Evolutionary conservation across 805 yeast species (phyloP).

Genomic region (Nakazawaea wickerhamii): DNA sequence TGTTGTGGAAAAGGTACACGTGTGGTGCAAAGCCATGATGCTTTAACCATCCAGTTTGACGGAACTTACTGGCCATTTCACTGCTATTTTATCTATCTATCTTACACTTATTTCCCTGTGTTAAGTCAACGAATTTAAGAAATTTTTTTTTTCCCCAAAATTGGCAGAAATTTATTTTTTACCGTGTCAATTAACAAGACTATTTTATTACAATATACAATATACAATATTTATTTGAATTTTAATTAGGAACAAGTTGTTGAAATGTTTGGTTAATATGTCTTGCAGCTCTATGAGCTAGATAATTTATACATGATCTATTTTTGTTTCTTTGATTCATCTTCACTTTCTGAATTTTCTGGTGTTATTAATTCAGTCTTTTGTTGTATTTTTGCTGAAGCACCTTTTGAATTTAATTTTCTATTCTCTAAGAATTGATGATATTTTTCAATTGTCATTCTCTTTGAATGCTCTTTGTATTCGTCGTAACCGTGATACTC

Average conservation of each 20-base stretch:
- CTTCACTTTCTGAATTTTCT: conserved; percentile 12
- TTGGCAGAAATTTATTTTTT: too few species aligned
- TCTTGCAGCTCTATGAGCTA: too few species aligned
- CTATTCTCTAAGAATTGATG: conserved; percentile 46
- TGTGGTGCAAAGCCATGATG: conserved; percentile 72
- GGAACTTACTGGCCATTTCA: conserved; percentile 35
- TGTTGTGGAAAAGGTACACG: conserved; percentile 75
- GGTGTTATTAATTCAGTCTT: conserved; percentile 7
- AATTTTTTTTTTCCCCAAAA: too few species aligned
- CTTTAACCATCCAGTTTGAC: conserved; percentile 54
- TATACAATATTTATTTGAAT: too few species aligned
- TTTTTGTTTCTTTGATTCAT: conserved; percentile 7
- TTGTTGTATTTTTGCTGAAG: background rate
- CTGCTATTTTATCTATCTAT: too few species aligned
- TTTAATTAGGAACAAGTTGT: too few species aligned
- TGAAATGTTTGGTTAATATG: too few species aligned
- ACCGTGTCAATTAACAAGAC: too few species aligned
- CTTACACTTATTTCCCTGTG: too few species aligned
- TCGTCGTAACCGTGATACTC: conserved; percentile 62
- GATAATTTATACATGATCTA: too few species aligned
- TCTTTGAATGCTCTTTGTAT: conserved; percentile 60
- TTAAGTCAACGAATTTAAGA: too few species aligned
- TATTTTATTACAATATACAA: too few species aligned
- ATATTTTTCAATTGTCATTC: conserved; percentile 63
- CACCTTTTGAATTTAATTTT: conserved; percentile 15